Conservation (phyloP, 2,329 filamentous ascomycete genomes). For the Rutstroemia sp. region DNA sequence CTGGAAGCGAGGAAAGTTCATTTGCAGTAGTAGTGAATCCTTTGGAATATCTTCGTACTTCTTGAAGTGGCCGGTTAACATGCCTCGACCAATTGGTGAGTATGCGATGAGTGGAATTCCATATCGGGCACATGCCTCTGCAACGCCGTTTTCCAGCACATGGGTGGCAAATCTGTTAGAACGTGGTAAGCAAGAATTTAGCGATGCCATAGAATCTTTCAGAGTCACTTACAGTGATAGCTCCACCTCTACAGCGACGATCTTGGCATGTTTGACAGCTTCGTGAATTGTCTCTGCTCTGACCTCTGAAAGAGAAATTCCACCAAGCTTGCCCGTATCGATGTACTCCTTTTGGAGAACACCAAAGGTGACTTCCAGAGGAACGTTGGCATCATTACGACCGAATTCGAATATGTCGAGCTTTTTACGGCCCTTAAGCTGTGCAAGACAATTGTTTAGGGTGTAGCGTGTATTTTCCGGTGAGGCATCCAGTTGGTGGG, state of each 20-base stretch:
- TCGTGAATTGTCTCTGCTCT: constrained; percentile 33
- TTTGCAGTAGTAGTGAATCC: constrained; percentile 36
- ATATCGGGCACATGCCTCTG: constrained; percentile 47
- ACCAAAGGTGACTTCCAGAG: constrained; percentile 31
- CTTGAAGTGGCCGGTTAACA: constrained; percentile 45
- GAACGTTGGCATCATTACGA: constrained; percentile 36
- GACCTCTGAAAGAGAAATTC: constrained; percentile 35
- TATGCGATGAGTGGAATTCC: constrained; percentile 57
- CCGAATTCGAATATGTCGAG: constrained; percentile 46
- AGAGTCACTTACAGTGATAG: background rate
- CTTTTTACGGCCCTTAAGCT: constrained; percentile 37
- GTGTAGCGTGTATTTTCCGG: constrained; percentile 40
- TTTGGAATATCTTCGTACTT: constrained; percentile 44
- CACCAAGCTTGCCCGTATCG: constrained; percentile 34
- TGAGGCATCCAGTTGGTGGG: background rate
- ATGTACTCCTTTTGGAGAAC: constrained; percentile 27
- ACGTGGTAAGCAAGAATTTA: no score
- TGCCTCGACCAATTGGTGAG: constrained; percentile 57
- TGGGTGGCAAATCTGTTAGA: background rate
- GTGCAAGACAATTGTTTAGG: constrained; percentile 45
- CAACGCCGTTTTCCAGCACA: constrained; percentile 26
- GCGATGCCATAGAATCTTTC: no score
- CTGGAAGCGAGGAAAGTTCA: constrained; percentile 49
- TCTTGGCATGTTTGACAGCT: constrained; percentile 29
- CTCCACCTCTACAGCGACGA: constrained; percentile 38